These are phyloP conservation scores for Thuidium tamariscinum DNA, from an alignment of 225 moss, liverwort and hornwort species.

Conservation along the genomic window DNA sequence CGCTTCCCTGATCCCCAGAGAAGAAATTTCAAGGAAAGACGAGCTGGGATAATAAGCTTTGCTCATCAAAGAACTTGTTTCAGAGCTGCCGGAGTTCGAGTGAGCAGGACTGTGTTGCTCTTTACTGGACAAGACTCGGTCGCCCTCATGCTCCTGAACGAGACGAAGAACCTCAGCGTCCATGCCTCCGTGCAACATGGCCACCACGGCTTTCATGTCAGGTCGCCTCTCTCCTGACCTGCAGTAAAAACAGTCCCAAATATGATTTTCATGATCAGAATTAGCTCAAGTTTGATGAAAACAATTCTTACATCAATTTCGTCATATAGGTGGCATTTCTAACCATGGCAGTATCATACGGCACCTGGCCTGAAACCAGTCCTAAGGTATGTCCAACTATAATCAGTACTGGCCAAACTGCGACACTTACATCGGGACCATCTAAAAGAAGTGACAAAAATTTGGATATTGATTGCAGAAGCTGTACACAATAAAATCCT, in stretches of 20 bases:
- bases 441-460: neutral
- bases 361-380: neutral
- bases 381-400: neutral
- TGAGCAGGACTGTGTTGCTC: neutral
- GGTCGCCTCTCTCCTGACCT: neutral
- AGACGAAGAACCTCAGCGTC: neutral
- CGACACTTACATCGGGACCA: neutral
- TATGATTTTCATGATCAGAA: neutral
- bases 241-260: no score
- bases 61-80: neutral
- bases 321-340: neutral
- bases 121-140: neutral
- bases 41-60: neutral
- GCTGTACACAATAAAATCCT: neutral
- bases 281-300: neutral
- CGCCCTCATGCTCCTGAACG: neutral
- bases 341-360: neutral
- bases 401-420: neutral
- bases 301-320: no score
- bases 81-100: neutral
- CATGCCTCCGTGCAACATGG: constrained; percentile 5
- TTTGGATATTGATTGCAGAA: neutral
- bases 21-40: neutral
- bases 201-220: neutral
- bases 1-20: neutral